These are phyloP conservation scores for Bryopsis sp. DNA, from an alignment of 139 green algal genomes.

Conservation along the genomic window DNA sequence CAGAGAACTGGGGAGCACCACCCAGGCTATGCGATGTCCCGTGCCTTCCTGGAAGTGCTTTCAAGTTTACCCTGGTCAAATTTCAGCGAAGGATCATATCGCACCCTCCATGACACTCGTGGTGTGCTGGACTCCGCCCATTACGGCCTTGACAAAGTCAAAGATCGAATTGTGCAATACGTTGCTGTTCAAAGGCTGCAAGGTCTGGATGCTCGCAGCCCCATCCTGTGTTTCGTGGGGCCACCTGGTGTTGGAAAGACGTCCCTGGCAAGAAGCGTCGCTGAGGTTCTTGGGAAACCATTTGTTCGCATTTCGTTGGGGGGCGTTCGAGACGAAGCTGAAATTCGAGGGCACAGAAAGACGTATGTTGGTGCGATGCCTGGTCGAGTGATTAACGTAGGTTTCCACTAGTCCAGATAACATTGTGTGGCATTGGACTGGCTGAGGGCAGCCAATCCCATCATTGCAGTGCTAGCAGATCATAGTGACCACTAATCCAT, in stretches of 20 bases:
- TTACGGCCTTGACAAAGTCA: conserved; percentile 83
- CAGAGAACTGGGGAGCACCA: conserved; percentile 36
- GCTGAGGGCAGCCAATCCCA: not conserved
- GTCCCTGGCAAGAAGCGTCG: conserved; percentile 9
- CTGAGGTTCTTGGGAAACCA: conserved; percentile 42
- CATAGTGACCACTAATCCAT: no score
- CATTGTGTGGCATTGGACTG: no score
- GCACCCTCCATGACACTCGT: conserved; percentile 33
- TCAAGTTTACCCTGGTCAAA: conserved; percentile 61
- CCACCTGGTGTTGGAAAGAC: conserved; percentile 54
- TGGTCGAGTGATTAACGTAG: conserved; percentile 41
- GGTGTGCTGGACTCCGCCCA: conserved; percentile 82
- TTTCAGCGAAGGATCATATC: not conserved
- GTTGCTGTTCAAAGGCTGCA: conserved; percentile 59
- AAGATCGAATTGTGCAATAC: conserved; percentile 69
- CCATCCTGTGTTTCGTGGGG: conserved; percentile 82
- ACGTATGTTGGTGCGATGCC: conserved; percentile 98
- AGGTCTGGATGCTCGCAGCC: conserved; percentile 50
- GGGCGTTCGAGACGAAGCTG: conserved; percentile 78
- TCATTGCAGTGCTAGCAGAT: not conserved
- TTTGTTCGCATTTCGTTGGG: conserved; percentile 84
- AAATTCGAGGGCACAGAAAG: conserved; percentile 81
- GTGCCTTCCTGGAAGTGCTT: conserved; percentile 62
- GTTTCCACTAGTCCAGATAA: no score
- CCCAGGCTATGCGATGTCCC: conserved; percentile 40